Base-by-base conservation (phyloP, 768 basidiomycete genomes). In the Auricularia heimuer region DNA sequence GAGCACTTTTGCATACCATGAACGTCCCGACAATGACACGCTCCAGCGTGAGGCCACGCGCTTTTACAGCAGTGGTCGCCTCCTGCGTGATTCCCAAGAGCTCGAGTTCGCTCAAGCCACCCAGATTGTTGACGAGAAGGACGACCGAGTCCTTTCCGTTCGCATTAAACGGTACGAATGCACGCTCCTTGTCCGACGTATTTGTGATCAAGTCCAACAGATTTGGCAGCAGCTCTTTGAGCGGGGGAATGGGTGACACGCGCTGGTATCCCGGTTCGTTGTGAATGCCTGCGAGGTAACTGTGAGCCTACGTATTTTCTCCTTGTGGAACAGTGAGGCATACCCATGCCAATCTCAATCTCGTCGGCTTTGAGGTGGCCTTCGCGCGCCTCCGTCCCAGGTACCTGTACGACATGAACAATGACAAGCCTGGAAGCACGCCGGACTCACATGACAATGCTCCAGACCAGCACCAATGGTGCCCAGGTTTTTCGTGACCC, bases 391-490 rank as follows among this genome's bases (percentile, higher is more conserved):
- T 85, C 85, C 4, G 91, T 93, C 37, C 93, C 89, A 8, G 91
- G 92, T 51, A 93, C 87, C 89, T 91, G 39, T 42, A 65, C 2
- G 12, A 54, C 12, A 35, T 51, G 44, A 58, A 39, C 62, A 12
- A 47, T 8, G 7, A 21, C 11, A 12, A 44, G 62, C 33, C 35
- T 24, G 12, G 8, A 56, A 61, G 36, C 61, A 18, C 39, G 21
- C 29, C 62, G 67, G 34, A 66, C 79, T 62, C 73, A 92, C 92
- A 75, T 94, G 93, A 66, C 90, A 92, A 72, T 96, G 94, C 61
- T 93, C 92, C 37, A 94, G 80, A 33, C 90, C 92, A 47, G 89
- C 90, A 39, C 93, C 92, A 64, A 95, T 85, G 11, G 93, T 94
- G 3, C 81, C 92, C 34, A 92, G 77, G 63, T 82, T 83, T n/a